Evolutionary conservation across 2,329 filamentous ascomycete genomes (phyloP).

Genomic region (Cordyceps cateniannulata): DNA sequence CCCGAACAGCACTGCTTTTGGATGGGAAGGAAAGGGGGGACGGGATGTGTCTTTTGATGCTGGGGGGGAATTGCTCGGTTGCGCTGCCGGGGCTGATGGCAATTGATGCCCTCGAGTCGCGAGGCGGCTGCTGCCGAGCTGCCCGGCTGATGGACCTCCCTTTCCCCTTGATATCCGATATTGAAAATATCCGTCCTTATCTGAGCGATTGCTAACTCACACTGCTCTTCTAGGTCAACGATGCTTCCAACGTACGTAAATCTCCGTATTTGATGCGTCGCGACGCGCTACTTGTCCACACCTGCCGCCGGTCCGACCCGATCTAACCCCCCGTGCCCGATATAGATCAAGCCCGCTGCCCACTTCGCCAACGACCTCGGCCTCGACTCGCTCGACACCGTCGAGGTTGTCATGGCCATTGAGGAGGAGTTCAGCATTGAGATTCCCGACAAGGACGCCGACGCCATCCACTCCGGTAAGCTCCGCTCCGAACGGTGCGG

Average conservation of each 20-base stretch:
- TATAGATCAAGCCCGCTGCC: constrained; percentile 70
- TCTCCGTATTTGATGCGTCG: background rate
- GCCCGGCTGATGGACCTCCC: background rate
- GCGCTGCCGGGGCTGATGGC: background rate
- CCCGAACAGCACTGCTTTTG: no score
- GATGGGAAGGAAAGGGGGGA: background rate
- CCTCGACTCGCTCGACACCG: constrained; percentile 93
- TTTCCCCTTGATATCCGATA: background rate
- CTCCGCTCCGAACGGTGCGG: no score
- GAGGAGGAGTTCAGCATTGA: constrained; percentile 93
- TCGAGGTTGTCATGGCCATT: constrained; percentile 99
- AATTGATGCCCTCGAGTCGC: background rate
- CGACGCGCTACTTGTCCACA: background rate
- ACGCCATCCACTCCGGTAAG: constrained; percentile 89
- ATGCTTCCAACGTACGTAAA: constrained; percentile 52
- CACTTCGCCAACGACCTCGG: constrained; percentile 98
- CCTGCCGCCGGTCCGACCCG: background rate
- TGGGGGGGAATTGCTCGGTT: background rate
- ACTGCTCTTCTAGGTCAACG: constrained; percentile 52
- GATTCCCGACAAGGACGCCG: constrained; percentile 96
- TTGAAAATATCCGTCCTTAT: background rate
- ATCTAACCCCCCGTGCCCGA: constrained; percentile 14
- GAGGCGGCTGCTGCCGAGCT: background rate
- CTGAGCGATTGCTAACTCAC: background rate
- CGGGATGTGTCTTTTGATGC: no score